These are phyloP conservation scores for Talaromyces sp. DNA, from an alignment of 2,329 filamentous ascomycete genomes.

Conservation along the genomic window DNA sequence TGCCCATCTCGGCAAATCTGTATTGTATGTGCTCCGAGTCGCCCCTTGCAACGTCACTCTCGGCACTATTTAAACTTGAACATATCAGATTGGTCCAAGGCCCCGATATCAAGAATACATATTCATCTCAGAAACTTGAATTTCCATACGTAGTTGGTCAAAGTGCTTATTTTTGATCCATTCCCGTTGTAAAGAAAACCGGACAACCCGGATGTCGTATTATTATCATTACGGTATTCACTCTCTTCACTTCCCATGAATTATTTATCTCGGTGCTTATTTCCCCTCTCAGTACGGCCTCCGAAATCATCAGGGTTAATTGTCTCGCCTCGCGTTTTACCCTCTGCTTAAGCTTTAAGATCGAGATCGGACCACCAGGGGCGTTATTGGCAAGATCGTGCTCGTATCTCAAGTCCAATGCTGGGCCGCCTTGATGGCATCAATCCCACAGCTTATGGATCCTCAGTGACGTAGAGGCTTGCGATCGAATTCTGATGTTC, in stretches of 20 bases:
- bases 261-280: constrained; percentile 13
- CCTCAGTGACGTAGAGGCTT: constrained; percentile 6
- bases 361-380: constrained; percentile 26
- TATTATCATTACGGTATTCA: not conserved
- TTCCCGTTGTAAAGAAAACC: too few species aligned
- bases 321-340: not conserved
- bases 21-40: too few species aligned
- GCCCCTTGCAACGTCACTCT: constrained; percentile 9
- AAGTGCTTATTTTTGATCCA: too few species aligned
- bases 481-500: not conserved
- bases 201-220: not conserved
- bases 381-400: constrained; percentile 25
- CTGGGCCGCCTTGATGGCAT: not conserved
- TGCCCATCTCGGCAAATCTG: too few species aligned
- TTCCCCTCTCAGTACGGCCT: constrained; percentile 20
- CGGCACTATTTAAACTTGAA: not conserved
- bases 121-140: too few species aligned
- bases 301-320: constrained; percentile 4
- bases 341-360: constrained; percentile 24
- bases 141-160: too few species aligned
- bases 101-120: too few species aligned
- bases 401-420: not conserved
- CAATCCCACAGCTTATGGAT: not conserved
- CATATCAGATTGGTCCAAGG: not conserved
- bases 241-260: not conserved